phyloP scores from a whole-genome alignment of 768 basidiomycete species.

The Auricularia cornea region DNA sequence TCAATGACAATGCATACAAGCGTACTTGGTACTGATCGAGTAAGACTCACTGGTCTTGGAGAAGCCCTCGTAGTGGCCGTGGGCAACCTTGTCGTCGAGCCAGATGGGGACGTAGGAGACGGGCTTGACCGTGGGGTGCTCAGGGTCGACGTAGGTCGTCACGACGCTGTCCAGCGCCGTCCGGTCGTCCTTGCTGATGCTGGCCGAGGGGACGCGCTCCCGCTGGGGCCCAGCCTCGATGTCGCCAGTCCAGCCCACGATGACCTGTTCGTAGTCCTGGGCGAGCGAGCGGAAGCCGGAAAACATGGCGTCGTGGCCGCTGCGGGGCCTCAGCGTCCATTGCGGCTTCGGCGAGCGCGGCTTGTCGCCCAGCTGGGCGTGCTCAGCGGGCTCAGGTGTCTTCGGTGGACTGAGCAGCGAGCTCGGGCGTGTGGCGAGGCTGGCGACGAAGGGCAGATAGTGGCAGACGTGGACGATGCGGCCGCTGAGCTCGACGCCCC shows the following conservation, averaged over 20 bases:
- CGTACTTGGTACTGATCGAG: too few relatives aligned
- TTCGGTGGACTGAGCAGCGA: constrained; percentile 54
- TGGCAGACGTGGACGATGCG: constrained; percentile 89
- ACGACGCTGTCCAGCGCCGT: constrained; percentile 59
- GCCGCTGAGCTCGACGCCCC: constrained; percentile 70
- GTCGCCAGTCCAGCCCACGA: constrained; percentile 94
- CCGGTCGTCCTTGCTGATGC: constrained; percentile 54
- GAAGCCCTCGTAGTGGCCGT: constrained; percentile 96
- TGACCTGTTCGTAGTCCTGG: constrained; percentile 78
- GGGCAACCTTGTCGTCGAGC: constrained; percentile 96
- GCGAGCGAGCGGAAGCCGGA: constrained; percentile 83
- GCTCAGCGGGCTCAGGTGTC: constrained; percentile 46
- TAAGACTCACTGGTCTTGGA: constrained; percentile 99
- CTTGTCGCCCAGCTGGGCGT: constrained; percentile 7
- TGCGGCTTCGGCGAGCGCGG: constrained; percentile 20
- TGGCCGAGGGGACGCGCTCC: constrained; percentile 37
- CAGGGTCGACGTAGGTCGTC: constrained; percentile 33
- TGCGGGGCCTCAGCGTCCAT: constrained; percentile 73
- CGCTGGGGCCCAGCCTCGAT: constrained; percentile 41
- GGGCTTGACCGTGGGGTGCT: constrained; percentile 32
- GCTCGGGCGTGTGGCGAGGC: constrained; percentile 36
- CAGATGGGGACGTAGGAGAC: constrained; percentile 59
- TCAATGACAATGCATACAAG: too few relatives aligned
- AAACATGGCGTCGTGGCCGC: constrained; percentile 93
- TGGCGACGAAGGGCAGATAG: constrained; percentile 72